A percentile compares a stretch with the other conserved stretches of the same genome.
Conservation (phyloP, 768 basidiomycete genomes). For the Boletus bicolor region DNA sequence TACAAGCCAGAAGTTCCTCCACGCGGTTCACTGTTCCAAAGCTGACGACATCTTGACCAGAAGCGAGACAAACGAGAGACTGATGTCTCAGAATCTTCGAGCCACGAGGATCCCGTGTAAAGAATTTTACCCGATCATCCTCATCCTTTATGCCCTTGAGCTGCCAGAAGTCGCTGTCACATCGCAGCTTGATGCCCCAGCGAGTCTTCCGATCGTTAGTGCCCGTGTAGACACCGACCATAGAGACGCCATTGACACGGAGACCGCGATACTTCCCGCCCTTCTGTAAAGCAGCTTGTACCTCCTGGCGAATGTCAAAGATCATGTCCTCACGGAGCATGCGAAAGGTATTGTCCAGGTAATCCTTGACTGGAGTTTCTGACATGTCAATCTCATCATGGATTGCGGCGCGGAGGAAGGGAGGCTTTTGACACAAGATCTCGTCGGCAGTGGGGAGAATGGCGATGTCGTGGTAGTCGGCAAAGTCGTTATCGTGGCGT, state of each 20-base stretch:
- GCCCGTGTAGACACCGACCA: constrained; percentile 37
- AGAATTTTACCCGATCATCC: constrained; percentile 34
- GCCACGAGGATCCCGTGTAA: constrained; percentile 30
- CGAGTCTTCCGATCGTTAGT: constrained; percentile 23
- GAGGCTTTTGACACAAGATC: constrained; percentile 39
- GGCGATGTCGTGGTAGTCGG: constrained; percentile 52
- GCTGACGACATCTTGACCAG: constrained; percentile 45
- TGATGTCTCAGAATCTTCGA: constrained; percentile 47
- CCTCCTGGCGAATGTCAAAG: constrained; percentile 51
- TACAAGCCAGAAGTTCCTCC: constrained; percentile 46
- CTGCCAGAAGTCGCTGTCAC: constrained; percentile 34
- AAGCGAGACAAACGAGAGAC: constrained; percentile 50
- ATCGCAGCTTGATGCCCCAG: constrained; percentile 42
- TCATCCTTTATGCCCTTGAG: constrained; percentile 25
- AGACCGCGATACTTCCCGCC: constrained; percentile 38
- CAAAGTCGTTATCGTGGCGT: constrained; percentile 66
- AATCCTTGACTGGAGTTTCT: constrained; percentile 35
- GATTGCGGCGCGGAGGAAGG: constrained; percentile 48
- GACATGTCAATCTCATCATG: constrained; percentile 12
- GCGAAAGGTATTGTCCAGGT: constrained; percentile 65
- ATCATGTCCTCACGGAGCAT: constrained; percentile 64
- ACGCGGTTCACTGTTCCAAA: constrained; percentile 56
- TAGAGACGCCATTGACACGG: constrained; percentile 28
- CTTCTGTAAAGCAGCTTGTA: constrained; percentile 38
- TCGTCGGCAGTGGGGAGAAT: constrained; percentile 65